Evolutionary conservation across 148 eudicot genomes (phyloP).

Genomic region (Silene latifolia): DNA sequence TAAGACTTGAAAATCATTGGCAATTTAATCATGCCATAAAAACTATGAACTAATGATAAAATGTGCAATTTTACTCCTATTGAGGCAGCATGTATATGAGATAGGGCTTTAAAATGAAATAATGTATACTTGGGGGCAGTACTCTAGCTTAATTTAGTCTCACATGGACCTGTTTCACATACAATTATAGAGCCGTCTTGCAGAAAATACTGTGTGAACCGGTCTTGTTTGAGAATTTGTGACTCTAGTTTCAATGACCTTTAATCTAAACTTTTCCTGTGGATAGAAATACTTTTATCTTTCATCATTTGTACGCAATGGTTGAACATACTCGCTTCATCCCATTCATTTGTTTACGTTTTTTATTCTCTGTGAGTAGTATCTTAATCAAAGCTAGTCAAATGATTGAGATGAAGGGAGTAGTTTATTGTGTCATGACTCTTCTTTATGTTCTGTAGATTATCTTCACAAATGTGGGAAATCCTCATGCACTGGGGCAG

Average conservation of each 20-base stretch:
- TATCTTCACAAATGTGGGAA: slow-evolving; percentile 96
- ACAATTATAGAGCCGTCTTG: too few relatives aligned
- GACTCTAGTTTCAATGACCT: slow-evolving; percentile 1
- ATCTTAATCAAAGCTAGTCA: too few relatives aligned
- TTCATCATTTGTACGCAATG: background rate
- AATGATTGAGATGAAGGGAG: too few relatives aligned
- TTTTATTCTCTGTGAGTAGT: too few relatives aligned
- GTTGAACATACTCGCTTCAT: background rate
- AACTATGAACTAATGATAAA: slow-evolving; percentile 6
- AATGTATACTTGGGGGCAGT: background rate
- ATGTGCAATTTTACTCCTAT: background rate
- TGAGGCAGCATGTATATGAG: background rate
- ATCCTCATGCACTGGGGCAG: slow-evolving; percentile 98
- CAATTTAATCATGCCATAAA: background rate
- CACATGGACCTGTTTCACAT: too few relatives aligned
- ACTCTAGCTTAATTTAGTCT: background rate
- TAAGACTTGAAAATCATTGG: too few relatives aligned
- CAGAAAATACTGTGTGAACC: too few relatives aligned
- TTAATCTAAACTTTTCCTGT: background rate
- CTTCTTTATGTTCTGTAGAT: slow-evolving; percentile 47
- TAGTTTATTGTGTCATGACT: slow-evolving; percentile 11
- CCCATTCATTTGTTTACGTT: too few relatives aligned
- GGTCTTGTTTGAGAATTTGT: too few relatives aligned
- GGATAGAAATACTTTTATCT: background rate
- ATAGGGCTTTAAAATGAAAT: background rate